Base-by-base conservation (phyloP, 345 rosid species). In the Populus euphratica region DNA sequence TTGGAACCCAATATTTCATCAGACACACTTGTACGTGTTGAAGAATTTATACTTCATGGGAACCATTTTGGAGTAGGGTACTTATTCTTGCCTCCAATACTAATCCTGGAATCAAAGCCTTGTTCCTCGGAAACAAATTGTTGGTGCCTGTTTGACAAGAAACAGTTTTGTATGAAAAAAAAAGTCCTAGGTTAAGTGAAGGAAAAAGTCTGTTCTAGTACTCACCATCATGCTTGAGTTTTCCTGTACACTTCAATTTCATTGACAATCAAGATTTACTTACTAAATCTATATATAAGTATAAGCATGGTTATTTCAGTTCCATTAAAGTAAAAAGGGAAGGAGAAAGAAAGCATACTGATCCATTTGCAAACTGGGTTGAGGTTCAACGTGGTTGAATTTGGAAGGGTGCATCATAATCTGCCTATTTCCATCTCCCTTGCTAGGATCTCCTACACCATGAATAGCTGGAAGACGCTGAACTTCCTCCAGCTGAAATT, bases 401-500 rank as follows among this genome's bases (percentile, higher is more conserved):
- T 71, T 63, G 25, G 74, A 54, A 68, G 54, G 68, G 27, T 47
- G 69, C 66, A 29, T 29, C 14, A 11, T 21, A 72, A 3, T 54
- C 21, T 4, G 67, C 14, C 68, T 61, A 21, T 62, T 25, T 31
- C 20, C 35, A 35, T 14, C 77, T 50, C 11, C 52, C 16, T 35
- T 29, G 76, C 50, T 69, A 41, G 78, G 54, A 43, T 56, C 72
- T 68, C 77, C 76, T 35, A n/a, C 64, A 70, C 43, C 80, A 54
- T 72, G 70, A 77, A 18, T 38, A 31, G 65, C 68, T 69, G 43
- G 50, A 59, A 70, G 8, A 39, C 62, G 18, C 47, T 65, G 70
- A 11, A 20, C 80, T 70, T 77, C 67, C 72, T 73, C 78, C 1
- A 85, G 82, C 85, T 85, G 78, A 63, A 77, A 49, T 38, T 76